phyloP scores from a whole-genome alignment of 805 yeast genomes.

The Spathaspora girioi region DNA sequence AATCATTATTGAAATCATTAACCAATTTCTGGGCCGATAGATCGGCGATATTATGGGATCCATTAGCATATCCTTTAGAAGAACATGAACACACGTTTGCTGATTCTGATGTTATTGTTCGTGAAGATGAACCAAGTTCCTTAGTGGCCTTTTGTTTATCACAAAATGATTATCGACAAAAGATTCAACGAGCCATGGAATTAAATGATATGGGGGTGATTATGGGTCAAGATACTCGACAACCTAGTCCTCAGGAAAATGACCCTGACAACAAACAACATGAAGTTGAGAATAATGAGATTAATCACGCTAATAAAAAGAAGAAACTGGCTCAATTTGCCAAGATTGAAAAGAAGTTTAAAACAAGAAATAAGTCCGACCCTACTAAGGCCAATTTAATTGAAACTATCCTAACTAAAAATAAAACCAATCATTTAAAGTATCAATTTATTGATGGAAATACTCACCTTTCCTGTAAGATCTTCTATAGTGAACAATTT shows the following conservation, averaged over 20 bases:
- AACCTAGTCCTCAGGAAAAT: conserved; percentile 3
- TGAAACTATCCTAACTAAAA: conserved; percentile 72
- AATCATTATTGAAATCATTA: conserved; percentile 75
- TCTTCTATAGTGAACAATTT: conserved; percentile 93
- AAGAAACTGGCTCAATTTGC: conserved; percentile 35
- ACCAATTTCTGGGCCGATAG: conserved; percentile 97
- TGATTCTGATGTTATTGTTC: conserved; percentile 86
- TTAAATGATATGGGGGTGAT: conserved; percentile 5
- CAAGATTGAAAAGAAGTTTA: conserved; percentile 41
- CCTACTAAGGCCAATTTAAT: conserved; percentile 31
- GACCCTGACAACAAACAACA: too few species aligned
- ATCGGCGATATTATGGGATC: conserved; percentile 93
- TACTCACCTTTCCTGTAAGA: conserved; percentile 83
- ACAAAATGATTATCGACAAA: conserved; percentile 74
- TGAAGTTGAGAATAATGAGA: conserved; percentile 7
- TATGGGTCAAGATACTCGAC: not conserved
- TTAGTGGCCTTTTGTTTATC: conserved; percentile 89
- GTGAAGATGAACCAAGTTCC: conserved; percentile 97
- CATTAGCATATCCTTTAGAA: conserved; percentile 75
- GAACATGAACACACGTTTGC: conserved; percentile 88
- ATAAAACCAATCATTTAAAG: conserved; percentile 84
- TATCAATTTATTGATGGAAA: conserved; percentile 88
- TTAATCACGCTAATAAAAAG: conserved; percentile 14
- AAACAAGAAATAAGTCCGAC: conserved; percentile 19
- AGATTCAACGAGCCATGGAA: conserved; percentile 36